Conservation (phyloP, 345 rosid genomes). For the Limnanthes douglasii region DNA sequence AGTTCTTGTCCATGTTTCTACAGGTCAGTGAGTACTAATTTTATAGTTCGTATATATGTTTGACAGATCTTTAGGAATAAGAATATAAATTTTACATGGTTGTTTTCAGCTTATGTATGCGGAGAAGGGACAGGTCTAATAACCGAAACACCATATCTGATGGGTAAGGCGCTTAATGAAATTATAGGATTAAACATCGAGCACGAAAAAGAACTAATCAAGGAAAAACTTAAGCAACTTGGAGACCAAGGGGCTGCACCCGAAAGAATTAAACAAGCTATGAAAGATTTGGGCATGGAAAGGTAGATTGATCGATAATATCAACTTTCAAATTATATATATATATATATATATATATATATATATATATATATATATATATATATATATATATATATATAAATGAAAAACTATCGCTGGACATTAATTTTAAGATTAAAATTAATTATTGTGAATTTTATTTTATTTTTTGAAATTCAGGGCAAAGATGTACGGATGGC, state of each 20-base stretch:
- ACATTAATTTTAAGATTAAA: neutral
- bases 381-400: too few relatives aligned
- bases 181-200: slow-evolving; percentile 10
- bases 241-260: slow-evolving; percentile 7
- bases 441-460: neutral
- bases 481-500: slow-evolving; percentile 72
- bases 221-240: slow-evolving; percentile 13
- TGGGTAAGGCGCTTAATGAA: slow-evolving; percentile 15
- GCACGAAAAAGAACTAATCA: slow-evolving; percentile 12
- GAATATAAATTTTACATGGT: neutral
- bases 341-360: too few relatives aligned
- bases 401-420: neutral
- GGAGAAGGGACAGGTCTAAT: slow-evolving; percentile 12
- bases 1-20: slow-evolving; percentile 21
- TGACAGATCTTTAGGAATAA: neutral
- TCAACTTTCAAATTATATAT: neutral
- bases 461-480: slow-evolving; percentile 10
- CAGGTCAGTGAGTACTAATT: slow-evolving; percentile 20
- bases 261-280: slow-evolving; percentile 10
- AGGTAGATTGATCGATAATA: slow-evolving; percentile 4
- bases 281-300: slow-evolving; percentile 22
- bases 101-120: slow-evolving; percentile 12
- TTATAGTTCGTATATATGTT: neutral
- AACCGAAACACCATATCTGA: slow-evolving; percentile 14
- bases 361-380: too few relatives aligned